These are phyloP conservation scores for Dissophora ornata DNA, from an alignment of 192 early-diverging fungal species.

Conservation along the genomic window DNA sequence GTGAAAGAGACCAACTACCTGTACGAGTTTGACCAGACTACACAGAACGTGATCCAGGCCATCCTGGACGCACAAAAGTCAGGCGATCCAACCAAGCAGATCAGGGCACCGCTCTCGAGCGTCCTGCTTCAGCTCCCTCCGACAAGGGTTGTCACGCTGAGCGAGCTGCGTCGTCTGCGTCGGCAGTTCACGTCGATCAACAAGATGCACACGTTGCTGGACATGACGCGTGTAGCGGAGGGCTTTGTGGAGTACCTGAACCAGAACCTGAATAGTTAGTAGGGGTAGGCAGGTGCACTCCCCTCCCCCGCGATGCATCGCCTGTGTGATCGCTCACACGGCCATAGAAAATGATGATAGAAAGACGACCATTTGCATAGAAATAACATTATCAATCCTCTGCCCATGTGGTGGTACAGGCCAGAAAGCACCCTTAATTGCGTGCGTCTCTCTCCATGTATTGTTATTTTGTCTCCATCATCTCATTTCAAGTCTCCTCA, in stretches of 20 bases:
- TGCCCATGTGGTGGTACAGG: no score
- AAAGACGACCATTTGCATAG: no score
- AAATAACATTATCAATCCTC: no score
- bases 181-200: conserved; percentile 92
- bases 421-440: no score
- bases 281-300: no score
- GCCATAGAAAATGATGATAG: no score
- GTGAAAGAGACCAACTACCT: conserved; percentile 92
- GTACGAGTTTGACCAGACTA: conserved; percentile 87
- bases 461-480: no score
- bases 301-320: no score
- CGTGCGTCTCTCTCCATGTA: no score
- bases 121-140: conserved; percentile 68
- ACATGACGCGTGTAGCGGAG: conserved; percentile 78
- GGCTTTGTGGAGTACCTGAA: conserved; percentile 95
- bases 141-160: conserved; percentile 75
- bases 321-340: no score
- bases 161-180: conserved; percentile 82
- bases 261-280: conserved; percentile 72
- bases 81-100: conserved; percentile 39
- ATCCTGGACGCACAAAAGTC: conserved; percentile 84
- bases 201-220: conserved; percentile 80
- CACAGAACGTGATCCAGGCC: conserved; percentile 80
- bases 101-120: conserved; percentile 44
- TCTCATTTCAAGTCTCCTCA: no score